These are phyloP conservation scores for Sodiomyces alkalinus DNA, from an alignment of 2,329 filamentous ascomycete species.

Conservation along the genomic window DNA sequence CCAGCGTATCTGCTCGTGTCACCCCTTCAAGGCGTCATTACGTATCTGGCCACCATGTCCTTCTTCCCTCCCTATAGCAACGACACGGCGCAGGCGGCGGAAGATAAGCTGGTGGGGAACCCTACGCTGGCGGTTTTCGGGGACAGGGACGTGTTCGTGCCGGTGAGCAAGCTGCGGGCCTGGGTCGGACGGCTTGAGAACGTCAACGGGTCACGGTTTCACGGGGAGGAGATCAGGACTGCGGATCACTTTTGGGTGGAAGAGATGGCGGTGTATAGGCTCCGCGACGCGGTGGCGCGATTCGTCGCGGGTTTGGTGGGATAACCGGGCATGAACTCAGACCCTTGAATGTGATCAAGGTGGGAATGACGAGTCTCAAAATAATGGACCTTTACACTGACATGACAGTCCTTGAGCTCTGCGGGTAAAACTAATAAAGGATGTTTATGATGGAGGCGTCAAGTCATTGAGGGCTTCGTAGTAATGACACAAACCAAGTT, in stretches of 20 bases:
- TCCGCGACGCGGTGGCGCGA: slow-evolving; percentile 15
- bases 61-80: slow-evolving; percentile 19
- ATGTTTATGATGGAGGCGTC: too few relatives aligned
- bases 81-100: slow-evolving; percentile 15
- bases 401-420: too few relatives aligned
- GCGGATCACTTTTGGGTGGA: slow-evolving; percentile 53
- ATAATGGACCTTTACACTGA: too few relatives aligned
- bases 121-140: slow-evolving; percentile 61
- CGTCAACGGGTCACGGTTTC: slow-evolving; percentile 27
- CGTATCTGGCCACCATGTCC: slow-evolving; percentile 47
- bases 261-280: slow-evolving; percentile 25
- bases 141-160: slow-evolving; percentile 58
- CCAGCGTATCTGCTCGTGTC: slow-evolving; percentile 52
- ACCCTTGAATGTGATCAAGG: too few relatives aligned
- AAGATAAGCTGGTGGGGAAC: slow-evolving; percentile 40
- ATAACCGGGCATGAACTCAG: too few relatives aligned
- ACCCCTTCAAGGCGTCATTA: slow-evolving; percentile 45
- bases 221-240: slow-evolving; percentile 28
- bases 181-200: slow-evolving; percentile 46
- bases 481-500: too few relatives aligned
- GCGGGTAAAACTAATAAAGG: too few relatives aligned
- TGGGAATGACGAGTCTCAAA: too few relatives aligned
- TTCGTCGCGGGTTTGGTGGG: slow-evolving; percentile 13
- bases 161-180: slow-evolving; percentile 42
- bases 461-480: too few relatives aligned